Conservation (phyloP, 768 basidiomycete genomes). For the Auricularia cornea region DNA sequence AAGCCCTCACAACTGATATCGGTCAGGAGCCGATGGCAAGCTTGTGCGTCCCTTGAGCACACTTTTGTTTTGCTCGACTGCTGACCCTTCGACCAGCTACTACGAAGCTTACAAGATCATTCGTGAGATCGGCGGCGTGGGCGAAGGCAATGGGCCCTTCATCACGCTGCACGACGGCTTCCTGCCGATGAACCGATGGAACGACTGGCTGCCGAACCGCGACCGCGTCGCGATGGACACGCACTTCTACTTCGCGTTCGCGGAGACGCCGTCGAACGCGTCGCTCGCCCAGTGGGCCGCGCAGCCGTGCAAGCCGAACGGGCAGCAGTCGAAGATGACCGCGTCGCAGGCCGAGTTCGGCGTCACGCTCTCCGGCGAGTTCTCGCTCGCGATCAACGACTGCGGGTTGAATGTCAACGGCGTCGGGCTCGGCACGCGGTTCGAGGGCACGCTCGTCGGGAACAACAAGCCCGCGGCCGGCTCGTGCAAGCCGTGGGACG, state of each 20-base stretch:
- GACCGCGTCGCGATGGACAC: constrained; percentile 78
- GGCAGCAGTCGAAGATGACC: constrained; percentile 8
- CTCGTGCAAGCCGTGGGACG: constrained; percentile 59
- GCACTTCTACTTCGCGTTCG: constrained; percentile 84
- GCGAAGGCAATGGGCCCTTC: constrained; percentile 77
- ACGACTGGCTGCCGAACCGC: constrained; percentile 61
- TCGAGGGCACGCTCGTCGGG: constrained; percentile 65
- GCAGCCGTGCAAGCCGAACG: constrained; percentile 19
- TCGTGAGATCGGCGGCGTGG: constrained; percentile 71
- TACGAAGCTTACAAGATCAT: constrained; percentile 76
- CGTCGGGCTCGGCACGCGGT: constrained; percentile 72
- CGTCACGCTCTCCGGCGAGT: constrained; percentile 78
- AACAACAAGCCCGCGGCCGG: constrained; percentile 22
- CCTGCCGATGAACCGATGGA: constrained; percentile 53
- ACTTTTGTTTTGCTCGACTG: constrained; percentile 3
- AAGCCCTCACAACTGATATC: constrained; percentile 53
- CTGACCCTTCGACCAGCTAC: constrained; percentile 62
- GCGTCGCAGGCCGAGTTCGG: constrained; percentile 48
- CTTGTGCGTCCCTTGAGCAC: constrained; percentile 36
- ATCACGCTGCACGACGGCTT: constrained; percentile 89
- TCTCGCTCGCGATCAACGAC: constrained; percentile 77
- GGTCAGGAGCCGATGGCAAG: constrained; percentile 44
- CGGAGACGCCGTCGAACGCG: constrained; percentile 50
- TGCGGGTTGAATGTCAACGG: constrained; percentile 75
- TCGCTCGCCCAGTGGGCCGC: constrained; percentile 51